phyloP scores from a whole-genome alignment of 2,329 filamentous ascomycete genomes.

The Venturia aucupariae region DNA sequence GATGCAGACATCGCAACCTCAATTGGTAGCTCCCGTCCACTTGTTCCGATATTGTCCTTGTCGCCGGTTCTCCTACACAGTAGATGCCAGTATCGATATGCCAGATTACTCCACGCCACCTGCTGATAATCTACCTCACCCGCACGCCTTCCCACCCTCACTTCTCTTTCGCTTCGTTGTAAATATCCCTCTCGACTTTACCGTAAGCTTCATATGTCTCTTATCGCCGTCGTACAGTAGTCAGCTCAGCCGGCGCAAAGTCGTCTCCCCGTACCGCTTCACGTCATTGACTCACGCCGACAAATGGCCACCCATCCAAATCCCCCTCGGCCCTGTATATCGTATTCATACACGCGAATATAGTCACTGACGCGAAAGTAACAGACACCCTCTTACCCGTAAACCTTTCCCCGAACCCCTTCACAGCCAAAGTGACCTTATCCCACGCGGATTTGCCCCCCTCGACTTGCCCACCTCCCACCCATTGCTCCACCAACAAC shows the following conservation, averaged over 20 bases:
- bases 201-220: neutral
- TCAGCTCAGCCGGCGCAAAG: slow-evolving; percentile 4
- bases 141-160: neutral
- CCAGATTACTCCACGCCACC: neutral
- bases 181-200: neutral
- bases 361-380: neutral
- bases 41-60: neutral
- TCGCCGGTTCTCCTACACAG: neutral
- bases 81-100: neutral
- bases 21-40: neutral
- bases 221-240: neutral
- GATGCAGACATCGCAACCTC: neutral
- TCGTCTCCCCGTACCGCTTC: neutral
- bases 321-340: neutral
- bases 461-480: neutral
- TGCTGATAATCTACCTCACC: neutral
- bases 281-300: slow-evolving; percentile 3
- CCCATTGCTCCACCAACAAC: neutral
- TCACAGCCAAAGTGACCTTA: neutral
- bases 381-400: neutral
- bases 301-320: neutral
- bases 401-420: neutral
- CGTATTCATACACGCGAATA: neutral
- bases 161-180: neutral
- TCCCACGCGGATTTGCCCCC: neutral